These are phyloP conservation scores for Grigorovia transvaalensis DNA, from an alignment of 805 yeast genomes.

Conservation along the genomic window DNA sequence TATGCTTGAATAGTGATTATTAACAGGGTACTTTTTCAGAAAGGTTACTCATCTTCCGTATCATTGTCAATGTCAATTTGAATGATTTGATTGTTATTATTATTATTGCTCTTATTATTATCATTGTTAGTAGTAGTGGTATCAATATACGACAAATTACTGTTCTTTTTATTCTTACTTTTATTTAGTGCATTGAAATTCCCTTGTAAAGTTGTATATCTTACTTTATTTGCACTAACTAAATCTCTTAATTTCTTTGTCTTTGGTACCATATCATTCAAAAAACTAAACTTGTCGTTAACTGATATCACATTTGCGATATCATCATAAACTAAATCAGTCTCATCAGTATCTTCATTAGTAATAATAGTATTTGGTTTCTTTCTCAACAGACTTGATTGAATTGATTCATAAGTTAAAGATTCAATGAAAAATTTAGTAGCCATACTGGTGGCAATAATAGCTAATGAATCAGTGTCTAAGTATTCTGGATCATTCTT, in stretches of 20 bases:
- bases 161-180: background rate
- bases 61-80: constrained; percentile 3
- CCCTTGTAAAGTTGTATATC: constrained; percentile 12
- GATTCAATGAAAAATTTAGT: constrained; percentile 19
- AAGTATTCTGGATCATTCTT: constrained; percentile 20
- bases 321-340: constrained; percentile 13
- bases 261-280: constrained; percentile 20
- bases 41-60: background rate
- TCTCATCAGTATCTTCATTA: background rate
- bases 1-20: no score
- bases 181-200: constrained; percentile 1
- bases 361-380: constrained; percentile 6
- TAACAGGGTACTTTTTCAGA: no score
- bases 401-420: constrained; percentile 14
- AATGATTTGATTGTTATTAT: background rate
- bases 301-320: constrained; percentile 13
- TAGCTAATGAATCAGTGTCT: constrained; percentile 16
- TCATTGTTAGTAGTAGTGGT: background rate
- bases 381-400: background rate
- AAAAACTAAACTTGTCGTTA: constrained; percentile 15
- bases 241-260: constrained; percentile 16
- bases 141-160: no score
- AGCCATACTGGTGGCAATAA: constrained; percentile 19
- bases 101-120: background rate
- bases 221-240: constrained; percentile 20